Evolutionary conservation across 192 early-diverging fungal species (phyloP).

Genomic region (Mortierella alpina): DNA sequence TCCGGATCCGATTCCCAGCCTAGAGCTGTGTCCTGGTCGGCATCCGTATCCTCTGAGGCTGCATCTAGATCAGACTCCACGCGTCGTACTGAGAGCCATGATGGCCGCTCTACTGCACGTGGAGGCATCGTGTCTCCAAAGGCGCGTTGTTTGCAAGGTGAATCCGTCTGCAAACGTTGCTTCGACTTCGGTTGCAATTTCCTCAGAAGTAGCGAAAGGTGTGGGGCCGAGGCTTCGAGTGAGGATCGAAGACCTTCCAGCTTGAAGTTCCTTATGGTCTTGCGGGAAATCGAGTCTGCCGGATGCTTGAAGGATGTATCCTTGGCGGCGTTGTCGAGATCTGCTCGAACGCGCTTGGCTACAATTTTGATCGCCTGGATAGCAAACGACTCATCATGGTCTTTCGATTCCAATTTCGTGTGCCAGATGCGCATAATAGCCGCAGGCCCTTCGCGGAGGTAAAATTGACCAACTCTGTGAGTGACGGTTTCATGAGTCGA

Average conservation of each 20-base stretch:
- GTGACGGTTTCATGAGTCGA: not conserved
- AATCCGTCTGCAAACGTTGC: not conserved
- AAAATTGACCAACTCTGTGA: not conserved
- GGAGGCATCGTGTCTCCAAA: not conserved
- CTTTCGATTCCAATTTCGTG: not conserved
- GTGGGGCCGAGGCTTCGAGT: not conserved
- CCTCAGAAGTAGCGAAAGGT: conserved; percentile 6
- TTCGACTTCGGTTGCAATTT: not conserved
- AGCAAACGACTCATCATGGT: not conserved
- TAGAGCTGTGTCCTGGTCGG: not conserved
- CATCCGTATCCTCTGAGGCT: not conserved
- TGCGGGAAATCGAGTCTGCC: conserved; percentile 17
- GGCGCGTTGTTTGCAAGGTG: not conserved
- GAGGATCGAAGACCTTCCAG: conserved; percentile 7
- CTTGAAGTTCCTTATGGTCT: conserved; percentile 2
- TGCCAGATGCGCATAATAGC: conserved; percentile 6
- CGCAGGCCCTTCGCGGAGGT: conserved; percentile 7
- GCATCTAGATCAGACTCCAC: not conserved
- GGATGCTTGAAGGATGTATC: conserved; percentile 7
- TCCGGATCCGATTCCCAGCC: not conserved
- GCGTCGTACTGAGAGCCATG: not conserved
- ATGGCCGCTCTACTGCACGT: not conserved
- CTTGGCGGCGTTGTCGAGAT: conserved; percentile 12
- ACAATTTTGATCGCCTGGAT: conserved; percentile 1
- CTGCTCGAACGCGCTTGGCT: conserved; percentile 5